Evolutionary conservation across 768 basidiomycete species (phyloP).

Genomic region (Amanita molliuscula): DNA sequence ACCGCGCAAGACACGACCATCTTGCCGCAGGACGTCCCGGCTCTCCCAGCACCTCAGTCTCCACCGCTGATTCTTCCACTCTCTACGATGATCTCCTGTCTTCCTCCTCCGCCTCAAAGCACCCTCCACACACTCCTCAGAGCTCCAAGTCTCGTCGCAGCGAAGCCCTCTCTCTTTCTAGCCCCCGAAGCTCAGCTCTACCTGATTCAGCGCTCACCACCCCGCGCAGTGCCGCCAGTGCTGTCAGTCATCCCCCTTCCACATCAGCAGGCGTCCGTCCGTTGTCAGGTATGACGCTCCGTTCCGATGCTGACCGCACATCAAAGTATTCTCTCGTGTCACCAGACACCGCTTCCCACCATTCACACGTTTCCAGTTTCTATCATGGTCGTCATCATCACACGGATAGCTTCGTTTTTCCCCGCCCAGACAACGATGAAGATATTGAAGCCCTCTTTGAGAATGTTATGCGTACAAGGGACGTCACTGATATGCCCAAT

Average conservation of each 20-base stretch:
- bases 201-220: constrained; percentile 42
- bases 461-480: constrained; percentile 62
- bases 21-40: constrained; percentile 25
- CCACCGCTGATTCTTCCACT: constrained; percentile 49
- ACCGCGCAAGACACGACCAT: constrained; percentile 36
- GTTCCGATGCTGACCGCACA: constrained; percentile 45
- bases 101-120: constrained; percentile 19
- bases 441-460: constrained; percentile 79
- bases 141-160: constrained; percentile 36
- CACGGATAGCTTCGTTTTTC: constrained; percentile 53
- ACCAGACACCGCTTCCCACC: constrained; percentile 31
- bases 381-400: constrained; percentile 40
- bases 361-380: constrained; percentile 39
- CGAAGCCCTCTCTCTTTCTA: constrained; percentile 45
- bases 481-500: constrained; percentile 46
- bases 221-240: constrained; percentile 14
- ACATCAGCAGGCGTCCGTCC: constrained; percentile 36
- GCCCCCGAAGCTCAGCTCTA: constrained; percentile 36
- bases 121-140: constrained; percentile 19
- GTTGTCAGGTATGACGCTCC: constrained; percentile 37
- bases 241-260: constrained; percentile 11
- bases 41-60: constrained; percentile 40
- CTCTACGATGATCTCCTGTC: constrained; percentile 40
- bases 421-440: constrained; percentile 64
- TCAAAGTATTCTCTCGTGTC: constrained; percentile 53